phyloP scores from a whole-genome alignment of 805 yeast genomes.

The Candida khao-thaluensis region DNA sequence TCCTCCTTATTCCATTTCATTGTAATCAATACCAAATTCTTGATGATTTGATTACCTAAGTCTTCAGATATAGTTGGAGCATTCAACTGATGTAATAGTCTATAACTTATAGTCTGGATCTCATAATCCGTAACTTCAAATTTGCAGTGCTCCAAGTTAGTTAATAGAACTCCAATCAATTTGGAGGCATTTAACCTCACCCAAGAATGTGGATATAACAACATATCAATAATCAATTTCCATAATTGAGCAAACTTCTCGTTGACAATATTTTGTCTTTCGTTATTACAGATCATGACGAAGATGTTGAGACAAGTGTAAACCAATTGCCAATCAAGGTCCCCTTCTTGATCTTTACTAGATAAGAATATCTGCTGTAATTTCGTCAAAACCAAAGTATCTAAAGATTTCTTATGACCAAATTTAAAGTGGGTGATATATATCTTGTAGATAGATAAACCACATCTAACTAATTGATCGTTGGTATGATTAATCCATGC shows the following conservation, averaged over 20 bases:
- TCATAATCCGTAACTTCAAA: constrained; percentile 42
- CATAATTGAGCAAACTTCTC: constrained; percentile 43
- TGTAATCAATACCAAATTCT: constrained; percentile 60
- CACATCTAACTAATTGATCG: constrained; percentile 60
- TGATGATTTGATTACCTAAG: constrained; percentile 62
- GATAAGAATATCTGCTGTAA: constrained; percentile 24
- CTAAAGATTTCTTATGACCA: constrained; percentile 38
- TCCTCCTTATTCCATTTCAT: constrained; percentile 57
- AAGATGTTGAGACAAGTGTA: constrained; percentile 63
- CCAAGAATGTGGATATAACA: constrained; percentile 91
- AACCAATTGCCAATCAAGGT: constrained; percentile 69
- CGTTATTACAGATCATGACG: constrained; percentile 38
- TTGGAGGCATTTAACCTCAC: constrained; percentile 68
- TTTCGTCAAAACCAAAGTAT: constrained; percentile 32
- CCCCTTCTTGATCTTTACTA: constrained; percentile 35
- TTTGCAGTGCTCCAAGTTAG: constrained; percentile 34
- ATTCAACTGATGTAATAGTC: constrained; percentile 72
- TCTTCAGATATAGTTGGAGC: constrained; percentile 72
- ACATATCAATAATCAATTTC: constrained; percentile 49
- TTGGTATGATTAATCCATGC: constrained; percentile 69
- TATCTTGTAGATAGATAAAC: constrained; percentile 69
- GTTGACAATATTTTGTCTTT: constrained; percentile 29
- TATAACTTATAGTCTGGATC: constrained; percentile 65
- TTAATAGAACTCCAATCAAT: constrained; percentile 52
- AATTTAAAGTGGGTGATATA: constrained; percentile 50